These are phyloP conservation scores for Selaginella tamariscina DNA, from an alignment of 75 land plant genomes.

Conservation along the genomic window DNA sequence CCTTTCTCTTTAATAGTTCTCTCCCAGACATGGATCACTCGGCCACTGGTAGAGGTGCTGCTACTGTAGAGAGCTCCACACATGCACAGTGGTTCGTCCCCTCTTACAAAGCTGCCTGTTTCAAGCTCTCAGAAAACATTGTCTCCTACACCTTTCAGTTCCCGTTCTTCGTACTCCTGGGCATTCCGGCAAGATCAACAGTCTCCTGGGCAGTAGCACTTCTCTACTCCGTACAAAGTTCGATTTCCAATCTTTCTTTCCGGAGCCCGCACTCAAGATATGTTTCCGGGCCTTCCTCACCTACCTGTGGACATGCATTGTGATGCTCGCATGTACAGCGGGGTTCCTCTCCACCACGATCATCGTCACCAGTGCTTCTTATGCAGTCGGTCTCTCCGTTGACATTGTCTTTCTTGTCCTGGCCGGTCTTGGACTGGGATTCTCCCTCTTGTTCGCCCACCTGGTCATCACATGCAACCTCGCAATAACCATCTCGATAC, in stretches of 20 bases:
- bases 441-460: slow-evolving; percentile 48
- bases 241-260: slow-evolving; percentile 17
- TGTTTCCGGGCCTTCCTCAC: slow-evolving; percentile 42
- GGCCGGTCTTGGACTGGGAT: slow-evolving; percentile 30
- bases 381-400: slow-evolving; percentile 19
- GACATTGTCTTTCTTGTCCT: slow-evolving; percentile 28
- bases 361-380: slow-evolving; percentile 17
- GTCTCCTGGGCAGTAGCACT: slow-evolving; percentile 49
- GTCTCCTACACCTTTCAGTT: slow-evolving; percentile 39
- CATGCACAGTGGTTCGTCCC: slow-evolving; percentile 33
- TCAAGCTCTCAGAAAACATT: slow-evolving; percentile 36
- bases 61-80: slow-evolving; percentile 19
- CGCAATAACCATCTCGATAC: slow-evolving; percentile 48
- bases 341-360: slow-evolving; percentile 11
- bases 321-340: slow-evolving; percentile 17
- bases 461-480: slow-evolving; percentile 49
- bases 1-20: slow-evolving; percentile 58
- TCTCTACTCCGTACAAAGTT: slow-evolving; percentile 39
- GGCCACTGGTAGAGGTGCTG: slow-evolving; percentile 31
- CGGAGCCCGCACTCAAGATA: slow-evolving; percentile 16
- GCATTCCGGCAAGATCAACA: slow-evolving; percentile 40
- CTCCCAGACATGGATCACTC: slow-evolving; percentile 41
- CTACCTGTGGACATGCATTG: slow-evolving; percentile 42
- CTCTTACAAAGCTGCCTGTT: slow-evolving; percentile 30
- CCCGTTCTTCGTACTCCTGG: slow-evolving; percentile 46